phyloP scores from a whole-genome alignment of 345 rosid genomes.

The Bruguiera gymnorhiza region DNA sequence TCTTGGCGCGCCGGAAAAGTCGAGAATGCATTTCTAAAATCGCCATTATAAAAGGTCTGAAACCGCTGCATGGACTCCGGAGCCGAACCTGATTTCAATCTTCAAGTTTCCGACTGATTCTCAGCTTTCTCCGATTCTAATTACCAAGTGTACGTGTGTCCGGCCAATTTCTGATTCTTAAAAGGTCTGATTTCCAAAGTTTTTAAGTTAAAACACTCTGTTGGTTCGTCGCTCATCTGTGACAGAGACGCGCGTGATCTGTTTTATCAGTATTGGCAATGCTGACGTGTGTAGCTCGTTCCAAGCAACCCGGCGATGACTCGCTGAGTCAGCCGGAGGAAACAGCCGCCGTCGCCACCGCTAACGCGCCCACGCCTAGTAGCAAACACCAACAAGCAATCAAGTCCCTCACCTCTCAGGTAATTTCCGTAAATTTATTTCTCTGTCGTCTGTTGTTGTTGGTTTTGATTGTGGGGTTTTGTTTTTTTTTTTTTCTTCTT shows the following conservation, averaged over 20 bases:
- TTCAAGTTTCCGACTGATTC: too few relatives aligned
- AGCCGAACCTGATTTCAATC: too few relatives aligned
- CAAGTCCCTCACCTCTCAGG: conserved; percentile 89
- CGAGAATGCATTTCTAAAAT: too few relatives aligned
- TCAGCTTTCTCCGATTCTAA: too few relatives aligned
- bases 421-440: conserved; percentile 9
- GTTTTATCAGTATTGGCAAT: conserved; percentile 25
- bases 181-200: too few relatives aligned
- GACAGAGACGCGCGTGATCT: not conserved
- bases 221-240: not conserved
- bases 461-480: not conserved
- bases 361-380: conserved; percentile 20
- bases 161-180: too few relatives aligned
- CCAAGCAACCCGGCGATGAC: conserved; percentile 76
- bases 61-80: too few relatives aligned
- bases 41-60: too few relatives aligned
- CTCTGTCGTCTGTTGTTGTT: not conserved
- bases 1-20: too few relatives aligned
- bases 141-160: too few relatives aligned
- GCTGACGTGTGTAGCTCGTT: conserved; percentile 94
- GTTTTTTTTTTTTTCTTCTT: not conserved
- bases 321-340: conserved; percentile 48
- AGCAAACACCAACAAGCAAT: conserved; percentile 41
- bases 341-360: conserved; percentile 38
- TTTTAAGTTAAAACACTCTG: too few relatives aligned